Evolutionary conservation across 306 rosid species (phyloP).

Genomic region (Acacia melanoxylon): DNA sequence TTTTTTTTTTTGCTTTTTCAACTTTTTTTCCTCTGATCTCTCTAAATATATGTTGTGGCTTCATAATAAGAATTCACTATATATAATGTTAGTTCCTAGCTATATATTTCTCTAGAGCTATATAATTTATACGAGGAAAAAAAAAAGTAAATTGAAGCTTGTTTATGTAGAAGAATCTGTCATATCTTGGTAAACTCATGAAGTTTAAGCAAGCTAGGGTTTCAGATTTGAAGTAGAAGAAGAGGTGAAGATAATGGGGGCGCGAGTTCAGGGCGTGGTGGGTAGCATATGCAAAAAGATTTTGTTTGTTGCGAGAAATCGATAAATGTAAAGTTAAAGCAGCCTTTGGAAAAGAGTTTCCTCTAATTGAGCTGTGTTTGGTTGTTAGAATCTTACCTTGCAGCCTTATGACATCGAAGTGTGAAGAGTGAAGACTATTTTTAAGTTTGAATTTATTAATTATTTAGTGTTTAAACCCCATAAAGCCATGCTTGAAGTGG

Average conservation of each 20-base stretch:
- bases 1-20: not conserved
- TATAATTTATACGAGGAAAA: not conserved
- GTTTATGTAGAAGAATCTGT: slow-evolving; percentile 5
- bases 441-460: not conserved
- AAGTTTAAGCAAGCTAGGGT: slow-evolving; percentile 26
- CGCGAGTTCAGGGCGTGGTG: slow-evolving; percentile 26
- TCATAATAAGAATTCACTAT: not conserved
- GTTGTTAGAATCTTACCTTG: slow-evolving; percentile 43
- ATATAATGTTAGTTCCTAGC: not conserved
- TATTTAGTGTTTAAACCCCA: not conserved
- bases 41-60: not conserved
- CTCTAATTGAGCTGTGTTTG: slow-evolving; percentile 44
- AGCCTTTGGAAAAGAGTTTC: slow-evolving; percentile 56
- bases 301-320: slow-evolving; percentile 64
- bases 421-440: slow-evolving; percentile 2
- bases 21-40: not conserved
- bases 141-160: slow-evolving; percentile 34
- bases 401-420: slow-evolving; percentile 32
- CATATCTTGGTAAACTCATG: slow-evolving; percentile 33
- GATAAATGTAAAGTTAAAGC: slow-evolving; percentile 41
- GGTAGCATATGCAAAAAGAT: slow-evolving; percentile 48
- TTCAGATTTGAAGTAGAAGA: not conserved
- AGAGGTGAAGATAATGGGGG: slow-evolving; percentile 16
- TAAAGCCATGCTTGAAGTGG: not conserved
- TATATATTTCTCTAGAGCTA: not conserved